Conservation (phyloP, 257 asterid species). For the Rehmannia glutinosa region DNA sequence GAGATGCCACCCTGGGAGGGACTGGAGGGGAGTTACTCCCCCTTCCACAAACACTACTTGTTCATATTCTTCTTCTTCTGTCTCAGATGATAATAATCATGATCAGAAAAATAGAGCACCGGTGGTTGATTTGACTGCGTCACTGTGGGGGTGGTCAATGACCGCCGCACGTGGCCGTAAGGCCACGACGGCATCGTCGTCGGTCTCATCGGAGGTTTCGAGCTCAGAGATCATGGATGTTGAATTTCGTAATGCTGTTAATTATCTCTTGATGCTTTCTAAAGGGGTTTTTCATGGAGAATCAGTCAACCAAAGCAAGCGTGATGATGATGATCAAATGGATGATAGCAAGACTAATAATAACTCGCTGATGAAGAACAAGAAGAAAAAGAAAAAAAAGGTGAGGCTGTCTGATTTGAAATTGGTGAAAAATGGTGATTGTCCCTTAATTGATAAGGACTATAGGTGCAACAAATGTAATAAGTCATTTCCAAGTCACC, state of each 20-base stretch:
- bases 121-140: slow-evolving; percentile 18
- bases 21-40: slow-evolving; percentile 53
- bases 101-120: background rate
- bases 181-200: background rate
- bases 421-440: no score
- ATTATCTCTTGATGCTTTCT: slow-evolving; percentile 41
- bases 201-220: slow-evolving; percentile 15
- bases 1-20: slow-evolving; percentile 60
- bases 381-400: slow-evolving; percentile 37
- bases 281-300: no score
- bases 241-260: slow-evolving; percentile 28
- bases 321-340: background rate
- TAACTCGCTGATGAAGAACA: background rate
- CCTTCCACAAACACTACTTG: slow-evolving; percentile 6
- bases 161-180: slow-evolving; percentile 62
- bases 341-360: background rate
- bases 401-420: slow-evolving; percentile 28
- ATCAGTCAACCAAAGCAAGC: no score
- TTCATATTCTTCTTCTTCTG: slow-evolving; percentile 8
- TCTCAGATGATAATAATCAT: slow-evolving; percentile 17
- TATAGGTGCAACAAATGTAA: slow-evolving; percentile 30
- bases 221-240: slow-evolving; percentile 10
- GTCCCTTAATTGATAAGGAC: slow-evolving; percentile 19
- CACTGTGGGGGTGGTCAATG: slow-evolving; percentile 42
- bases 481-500: slow-evolving; percentile 31